Evolutionary conservation across 1,284 basidiomycete genomes (phyloP).

Genomic region (Naganishia sp.): DNA sequence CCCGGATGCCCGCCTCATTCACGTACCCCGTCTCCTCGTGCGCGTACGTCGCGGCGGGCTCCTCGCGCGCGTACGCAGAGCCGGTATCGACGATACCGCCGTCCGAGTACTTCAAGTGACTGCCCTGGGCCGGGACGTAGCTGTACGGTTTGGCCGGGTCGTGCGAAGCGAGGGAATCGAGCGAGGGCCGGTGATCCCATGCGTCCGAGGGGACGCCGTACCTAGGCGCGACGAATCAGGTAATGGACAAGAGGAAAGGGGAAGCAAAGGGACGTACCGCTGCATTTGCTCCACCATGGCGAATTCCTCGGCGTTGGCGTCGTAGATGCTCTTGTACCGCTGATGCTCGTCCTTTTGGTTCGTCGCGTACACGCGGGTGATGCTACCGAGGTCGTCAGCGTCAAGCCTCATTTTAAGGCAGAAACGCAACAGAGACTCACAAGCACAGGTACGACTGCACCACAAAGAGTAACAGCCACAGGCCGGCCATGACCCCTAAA

Average conservation of each 20-base stretch:
- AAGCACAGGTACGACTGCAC: conserved; percentile 64
- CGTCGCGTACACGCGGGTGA: conserved; percentile 70
- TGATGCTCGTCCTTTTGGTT: conserved; percentile 76
- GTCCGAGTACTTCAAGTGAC: not conserved
- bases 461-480: conserved; percentile 75
- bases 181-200: conserved; percentile 69
- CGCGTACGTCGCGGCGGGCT: conserved; percentile 2
- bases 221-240: conserved; percentile 33
- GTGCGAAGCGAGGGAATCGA: conserved; percentile 52
- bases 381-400: conserved; percentile 50
- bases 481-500: conserved; percentile 82
- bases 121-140: conserved; percentile 20
- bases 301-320: conserved; percentile 58
- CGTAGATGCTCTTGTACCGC: conserved; percentile 73
- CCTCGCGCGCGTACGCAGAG: conserved; percentile 4
- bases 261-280: conserved; percentile 63
- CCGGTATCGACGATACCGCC: conserved; percentile 6
- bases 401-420: no score
- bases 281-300: conserved; percentile 63
- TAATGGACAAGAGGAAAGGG: not conserved
- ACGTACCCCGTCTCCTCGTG: conserved; percentile 10
- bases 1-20: conserved; percentile 3
- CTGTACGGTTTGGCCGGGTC: conserved; percentile 29
- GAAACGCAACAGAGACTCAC: no score
- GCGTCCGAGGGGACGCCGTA: conserved; percentile 58